These are phyloP conservation scores for Ampelocalamus luodianensis DNA, from an alignment of 176 grass and related monocot species.

Conservation along the genomic window DNA sequence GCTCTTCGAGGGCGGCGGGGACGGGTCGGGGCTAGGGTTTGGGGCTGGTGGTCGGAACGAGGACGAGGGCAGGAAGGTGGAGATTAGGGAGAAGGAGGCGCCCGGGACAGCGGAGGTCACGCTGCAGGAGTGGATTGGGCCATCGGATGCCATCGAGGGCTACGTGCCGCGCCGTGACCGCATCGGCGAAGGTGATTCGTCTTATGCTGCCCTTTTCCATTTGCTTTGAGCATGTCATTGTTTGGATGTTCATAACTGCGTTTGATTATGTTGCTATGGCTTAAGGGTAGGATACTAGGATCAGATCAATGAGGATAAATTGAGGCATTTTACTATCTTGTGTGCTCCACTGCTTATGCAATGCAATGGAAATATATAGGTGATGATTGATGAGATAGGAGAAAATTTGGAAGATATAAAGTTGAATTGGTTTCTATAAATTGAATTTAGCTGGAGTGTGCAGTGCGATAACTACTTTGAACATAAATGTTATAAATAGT, in stretches of 20 bases:
- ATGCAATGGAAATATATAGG: background rate
- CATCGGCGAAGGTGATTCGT: slow-evolving; percentile 15
- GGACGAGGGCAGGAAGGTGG: slow-evolving; percentile 36
- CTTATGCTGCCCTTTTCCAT: background rate
- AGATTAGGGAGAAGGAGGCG: slow-evolving; percentile 65
- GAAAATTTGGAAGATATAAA: background rate
- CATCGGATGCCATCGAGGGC: slow-evolving; percentile 73
- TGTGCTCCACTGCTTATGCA: background rate
- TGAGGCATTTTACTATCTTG: background rate
- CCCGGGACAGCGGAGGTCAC: slow-evolving; percentile 50
- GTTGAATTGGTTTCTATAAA: background rate
- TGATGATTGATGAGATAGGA: background rate
- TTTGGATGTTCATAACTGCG: background rate
- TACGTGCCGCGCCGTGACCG: slow-evolving; percentile 64
- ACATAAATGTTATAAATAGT: background rate
- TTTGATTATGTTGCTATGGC: background rate
- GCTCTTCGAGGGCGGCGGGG: slow-evolving; percentile 49
- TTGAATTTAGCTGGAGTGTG: background rate
- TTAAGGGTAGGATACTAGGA: background rate
- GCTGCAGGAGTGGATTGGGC: slow-evolving; percentile 76
- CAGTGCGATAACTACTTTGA: background rate
- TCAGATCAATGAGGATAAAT: background rate
- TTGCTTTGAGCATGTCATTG: background rate
- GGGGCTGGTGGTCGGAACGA: background rate
- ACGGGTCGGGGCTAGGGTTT: slow-evolving; percentile 35